Evolutionary conservation across 129 eudicot species (phyloP), one percentile per base, ranked within the genome.

Genomic region (Cynara cardunculus): DNA sequence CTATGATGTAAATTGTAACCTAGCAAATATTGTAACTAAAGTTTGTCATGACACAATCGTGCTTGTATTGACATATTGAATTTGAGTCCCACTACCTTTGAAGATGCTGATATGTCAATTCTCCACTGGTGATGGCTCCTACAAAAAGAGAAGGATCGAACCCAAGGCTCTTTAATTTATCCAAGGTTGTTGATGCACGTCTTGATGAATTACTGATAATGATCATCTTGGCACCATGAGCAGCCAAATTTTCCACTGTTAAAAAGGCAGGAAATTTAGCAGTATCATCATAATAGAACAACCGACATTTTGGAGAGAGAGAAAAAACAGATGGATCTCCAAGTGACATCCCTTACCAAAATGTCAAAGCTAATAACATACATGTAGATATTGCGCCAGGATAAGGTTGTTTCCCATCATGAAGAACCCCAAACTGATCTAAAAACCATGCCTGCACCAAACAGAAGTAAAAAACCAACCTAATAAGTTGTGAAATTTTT

Each of bases 381-480:
- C 98, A 90, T 77, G 97, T 87, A 14, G 90, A 85, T 71, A 87
- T 87, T 68, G 97, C 97, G 72, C 97, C 97, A 14, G 97, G 97
- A 78, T 95, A 95, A 72, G 97, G 97, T 56, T 92, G 89, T 79
- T 92, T 95, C 71, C 99, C 99, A 82, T 95, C 99, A 71, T 95
- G 99, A 80, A 95, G 97, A 73, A 95, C 99, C 62, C 99, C 99
- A 81, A 92, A 95, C 84, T 95, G 99, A 81, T 95, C 99, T 84
- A 95, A 67, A 35, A 95, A 84, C 97, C 99, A 95, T 8, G 97
- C 97, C 97, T 94, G 86, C 88, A 78, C 56, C 68, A 75, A 35
- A 64, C n/a, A 64, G 13, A 35, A 39, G 2, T 46, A 49, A 68
- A 71, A 16, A 74, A 62, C 14, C 14, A 30, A 73, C 39, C 73